Conservation (phyloP, 495 filamentous ascomycete genomes). For the Penicillium subrubescens region DNA sequence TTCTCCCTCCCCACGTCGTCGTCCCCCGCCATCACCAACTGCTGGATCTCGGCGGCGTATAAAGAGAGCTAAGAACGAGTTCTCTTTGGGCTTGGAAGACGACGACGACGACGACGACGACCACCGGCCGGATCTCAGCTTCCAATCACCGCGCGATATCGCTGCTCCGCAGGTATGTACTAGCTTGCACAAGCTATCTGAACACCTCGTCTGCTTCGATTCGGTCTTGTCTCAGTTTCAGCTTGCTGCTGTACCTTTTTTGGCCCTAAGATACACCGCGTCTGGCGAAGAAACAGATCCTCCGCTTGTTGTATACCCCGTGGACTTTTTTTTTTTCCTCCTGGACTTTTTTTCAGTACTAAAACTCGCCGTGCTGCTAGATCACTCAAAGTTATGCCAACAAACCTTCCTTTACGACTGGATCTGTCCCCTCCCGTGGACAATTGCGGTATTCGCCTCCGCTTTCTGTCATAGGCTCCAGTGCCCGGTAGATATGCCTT, state of each 20-base stretch:
- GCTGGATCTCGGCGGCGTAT: background rate
- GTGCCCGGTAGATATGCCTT: slow-evolving; percentile 33
- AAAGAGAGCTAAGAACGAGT: background rate
- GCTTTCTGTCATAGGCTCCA: slow-evolving; percentile 29
- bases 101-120: slow-evolving; percentile 14
- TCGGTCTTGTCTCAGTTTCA: background rate
- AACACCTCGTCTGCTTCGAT: slow-evolving; percentile 5
- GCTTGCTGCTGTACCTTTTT: background rate
- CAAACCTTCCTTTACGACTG: slow-evolving; percentile 12
- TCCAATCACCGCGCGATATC: background rate
- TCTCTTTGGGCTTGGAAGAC: slow-evolving; percentile 2
- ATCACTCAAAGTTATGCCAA: slow-evolving; percentile 37
- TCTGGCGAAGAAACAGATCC: background rate
- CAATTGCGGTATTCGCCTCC: slow-evolving; percentile 28
- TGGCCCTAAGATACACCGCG: too few relatives aligned
- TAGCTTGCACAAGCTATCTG: slow-evolving; percentile 6
- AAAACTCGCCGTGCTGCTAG: slow-evolving; percentile 20
- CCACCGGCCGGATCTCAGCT: slow-evolving; percentile 2
- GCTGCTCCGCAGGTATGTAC: slow-evolving; percentile 23
- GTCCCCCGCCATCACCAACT: slow-evolving; percentile 9
- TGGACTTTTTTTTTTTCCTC: background rate
- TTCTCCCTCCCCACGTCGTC: slow-evolving; percentile 8
- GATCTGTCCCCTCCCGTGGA: slow-evolving; percentile 28
- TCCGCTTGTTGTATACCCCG: background rate
- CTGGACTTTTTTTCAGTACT: background rate